phyloP scores from a whole-genome alignment of 331 rosid species.

The Erythrophleum ivorense region DNA sequence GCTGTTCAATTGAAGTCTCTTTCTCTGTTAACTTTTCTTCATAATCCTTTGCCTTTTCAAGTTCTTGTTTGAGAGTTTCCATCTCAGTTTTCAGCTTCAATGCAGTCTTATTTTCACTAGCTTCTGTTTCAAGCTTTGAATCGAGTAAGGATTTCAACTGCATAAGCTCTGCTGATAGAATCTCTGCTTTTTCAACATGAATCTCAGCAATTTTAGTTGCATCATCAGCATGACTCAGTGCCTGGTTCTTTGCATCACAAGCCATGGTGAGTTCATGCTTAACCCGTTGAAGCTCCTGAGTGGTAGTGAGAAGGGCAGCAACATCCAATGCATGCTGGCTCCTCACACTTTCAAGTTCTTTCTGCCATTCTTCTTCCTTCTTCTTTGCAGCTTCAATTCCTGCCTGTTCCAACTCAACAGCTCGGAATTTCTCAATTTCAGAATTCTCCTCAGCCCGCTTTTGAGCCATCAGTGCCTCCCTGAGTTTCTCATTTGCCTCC shows the following conservation, averaged over 20 bases:
- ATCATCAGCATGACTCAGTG: conserved; percentile 88
- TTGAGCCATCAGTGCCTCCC: conserved; percentile 86
- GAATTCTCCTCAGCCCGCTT: conserved; percentile 87
- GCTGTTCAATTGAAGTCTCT: conserved; percentile 77
- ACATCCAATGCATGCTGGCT: conserved; percentile 88
- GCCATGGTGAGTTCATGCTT: conserved; percentile 82
- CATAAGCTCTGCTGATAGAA: conserved; percentile 71
- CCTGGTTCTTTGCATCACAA: conserved; percentile 96
- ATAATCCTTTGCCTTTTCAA: conserved; percentile 54
- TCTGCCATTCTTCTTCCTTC: conserved; percentile 90
- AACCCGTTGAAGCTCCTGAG: conserved; percentile 86
- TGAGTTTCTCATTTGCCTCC: conserved; percentile 83
- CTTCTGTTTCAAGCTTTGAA: conserved; percentile 71
- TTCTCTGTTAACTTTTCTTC: conserved; percentile 62
- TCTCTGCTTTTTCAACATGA: conserved; percentile 69
- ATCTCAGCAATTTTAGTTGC: conserved; percentile 90
- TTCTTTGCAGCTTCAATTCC: conserved; percentile 85
- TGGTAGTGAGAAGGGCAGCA: conserved; percentile 74
- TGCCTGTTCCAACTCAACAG: conserved; percentile 90
- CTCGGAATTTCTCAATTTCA: conserved; percentile 93
- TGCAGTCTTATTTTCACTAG: conserved; percentile 57
- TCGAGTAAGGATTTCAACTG: conserved; percentile 74
- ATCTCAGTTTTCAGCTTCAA: conserved; percentile 62
- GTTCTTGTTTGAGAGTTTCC: conserved; percentile 60
- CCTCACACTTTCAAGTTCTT: conserved; percentile 83